Evolutionary conservation across 225 moss, liverwort and hornwort species (phyloP), one percentile per base, ranked within the genome.

Genomic region (Pseudoscleropodium purum): DNA sequence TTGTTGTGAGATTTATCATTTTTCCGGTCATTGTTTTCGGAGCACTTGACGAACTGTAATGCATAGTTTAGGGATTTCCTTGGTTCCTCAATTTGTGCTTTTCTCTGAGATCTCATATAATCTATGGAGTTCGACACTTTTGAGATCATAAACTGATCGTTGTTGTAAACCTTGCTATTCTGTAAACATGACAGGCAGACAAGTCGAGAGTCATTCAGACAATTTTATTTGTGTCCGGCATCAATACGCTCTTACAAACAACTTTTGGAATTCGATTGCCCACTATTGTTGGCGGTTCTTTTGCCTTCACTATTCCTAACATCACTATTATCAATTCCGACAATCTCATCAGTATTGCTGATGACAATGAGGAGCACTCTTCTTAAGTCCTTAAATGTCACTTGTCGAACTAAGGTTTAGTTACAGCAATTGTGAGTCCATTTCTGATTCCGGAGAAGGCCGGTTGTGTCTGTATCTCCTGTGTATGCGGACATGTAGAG

Each of bases 191-290:
- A 73, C 95, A 99, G 99, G 95, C 94, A 43, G 97, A 99, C 89
- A 99, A 96, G 89, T 97, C 97, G 36, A 97, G 95, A 93, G 99
- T 99, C n/a, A 99, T 97, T 86, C 97, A 99, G 79, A 97, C 99
- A 82, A 87, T 97, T 88, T 89, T 99, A 61, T 99, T 99, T 75
- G 99, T 99, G 41, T 97, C 97, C 24, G 99, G 99, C 78, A 95
- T 99, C 90, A 99, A 97, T 81, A 99, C 97, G 33, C 93, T 99
- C 67, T 89, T 97, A 63, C 99, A 99, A 91, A 97, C 97, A 39
- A 96, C 97, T n/a, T 95, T 99, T 79, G 99, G 99, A 93, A 95
- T 97, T 88, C 97, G 97, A 87, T 90, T 99, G 62, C 99, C 99
- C 16, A 92, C 96, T 70, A 92, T 99, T 79, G 96, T 99, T 86